Conservation (phyloP, 208 protist species). For the Naegleria fowleri region DNA sequence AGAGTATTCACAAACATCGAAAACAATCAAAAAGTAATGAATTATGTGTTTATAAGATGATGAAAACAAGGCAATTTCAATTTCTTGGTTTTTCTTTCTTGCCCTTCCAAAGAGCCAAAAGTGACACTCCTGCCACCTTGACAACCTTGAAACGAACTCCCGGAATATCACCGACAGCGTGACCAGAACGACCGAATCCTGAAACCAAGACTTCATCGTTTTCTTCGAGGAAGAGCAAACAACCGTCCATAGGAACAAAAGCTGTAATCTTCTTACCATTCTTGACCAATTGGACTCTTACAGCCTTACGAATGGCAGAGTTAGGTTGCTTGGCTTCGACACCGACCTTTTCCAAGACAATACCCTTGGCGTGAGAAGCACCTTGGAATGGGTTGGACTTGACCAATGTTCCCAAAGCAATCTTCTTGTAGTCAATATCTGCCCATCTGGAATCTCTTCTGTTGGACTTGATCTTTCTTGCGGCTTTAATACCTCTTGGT, state of each 20-base stretch:
- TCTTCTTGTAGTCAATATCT: slow-evolving; percentile 96
- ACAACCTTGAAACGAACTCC: slow-evolving; percentile 98
- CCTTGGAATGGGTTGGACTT: slow-evolving; percentile 97
- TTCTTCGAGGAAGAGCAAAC: slow-evolving; percentile 97
- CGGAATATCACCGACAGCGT: slow-evolving; percentile 99
- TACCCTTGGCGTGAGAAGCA: slow-evolving; percentile 97
- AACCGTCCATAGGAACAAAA: slow-evolving; percentile 99
- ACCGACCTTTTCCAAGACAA: slow-evolving; percentile 98
- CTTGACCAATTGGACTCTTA: slow-evolving; percentile 99
- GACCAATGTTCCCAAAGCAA: slow-evolving; percentile 82
- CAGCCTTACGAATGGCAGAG: slow-evolving; percentile 99
- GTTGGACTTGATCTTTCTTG: slow-evolving; percentile 88
- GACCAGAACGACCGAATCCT: slow-evolving; percentile 96
- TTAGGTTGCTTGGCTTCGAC: slow-evolving; percentile 99
- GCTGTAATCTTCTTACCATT: slow-evolving; percentile 99
- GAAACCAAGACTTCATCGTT: slow-evolving; percentile 98
- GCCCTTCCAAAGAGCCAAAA: slow-evolving; percentile 93
- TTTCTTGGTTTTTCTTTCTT: slow-evolving; percentile 99
- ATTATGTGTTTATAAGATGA: not conserved
- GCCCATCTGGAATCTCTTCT: slow-evolving; percentile 90
- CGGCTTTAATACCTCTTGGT: slow-evolving; percentile 91
- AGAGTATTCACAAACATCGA: too few species aligned
- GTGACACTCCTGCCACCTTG: slow-evolving; percentile 96
- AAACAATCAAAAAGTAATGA: not conserved
- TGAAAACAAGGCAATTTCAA: slow-evolving; percentile 50